Evolutionary conservation across 2,329 filamentous ascomycete genomes (phyloP).

Genomic region (Diaporthe capsici): DNA sequence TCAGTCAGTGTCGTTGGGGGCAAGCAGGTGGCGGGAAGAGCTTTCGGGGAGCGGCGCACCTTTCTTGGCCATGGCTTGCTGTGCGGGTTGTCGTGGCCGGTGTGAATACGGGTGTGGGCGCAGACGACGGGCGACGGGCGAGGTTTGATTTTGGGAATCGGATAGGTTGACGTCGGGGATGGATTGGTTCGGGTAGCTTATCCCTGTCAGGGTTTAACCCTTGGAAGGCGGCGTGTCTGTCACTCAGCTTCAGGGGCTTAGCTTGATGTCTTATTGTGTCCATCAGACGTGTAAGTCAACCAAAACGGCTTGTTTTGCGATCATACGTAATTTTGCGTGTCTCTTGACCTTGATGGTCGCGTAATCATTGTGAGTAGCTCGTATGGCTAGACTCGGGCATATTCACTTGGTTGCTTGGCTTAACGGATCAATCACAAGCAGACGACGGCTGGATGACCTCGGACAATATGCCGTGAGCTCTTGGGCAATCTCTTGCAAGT

Average conservation of each 20-base stretch:
- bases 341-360: neutral
- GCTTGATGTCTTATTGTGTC: neutral
- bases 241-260: neutral
- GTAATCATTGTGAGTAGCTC: neutral
- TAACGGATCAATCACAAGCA: neutral
- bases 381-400: neutral
- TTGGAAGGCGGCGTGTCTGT: neutral
- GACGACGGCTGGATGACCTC: neutral
- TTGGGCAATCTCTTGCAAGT: neutral
- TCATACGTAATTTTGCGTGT: neutral
- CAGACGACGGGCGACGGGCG: constrained; percentile 1
- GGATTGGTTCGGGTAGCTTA: no score
- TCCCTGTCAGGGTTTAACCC: constrained; percentile 22
- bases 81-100: constrained; percentile 23
- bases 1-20: neutral
- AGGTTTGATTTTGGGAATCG: constrained; percentile 18
- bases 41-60: constrained; percentile 42
- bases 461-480: neutral
- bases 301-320: neutral
- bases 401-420: neutral
- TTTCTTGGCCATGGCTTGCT: constrained; percentile 55
- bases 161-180: constrained; percentile 12
- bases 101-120: neutral
- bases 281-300: neutral
- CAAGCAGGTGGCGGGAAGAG: no score